A percentile compares a stretch with the other conserved stretches of the same genome.
phyloP scores from a whole-genome alignment of 2,329 filamentous ascomycete species.

The Aplosporella prunicola region DNA sequence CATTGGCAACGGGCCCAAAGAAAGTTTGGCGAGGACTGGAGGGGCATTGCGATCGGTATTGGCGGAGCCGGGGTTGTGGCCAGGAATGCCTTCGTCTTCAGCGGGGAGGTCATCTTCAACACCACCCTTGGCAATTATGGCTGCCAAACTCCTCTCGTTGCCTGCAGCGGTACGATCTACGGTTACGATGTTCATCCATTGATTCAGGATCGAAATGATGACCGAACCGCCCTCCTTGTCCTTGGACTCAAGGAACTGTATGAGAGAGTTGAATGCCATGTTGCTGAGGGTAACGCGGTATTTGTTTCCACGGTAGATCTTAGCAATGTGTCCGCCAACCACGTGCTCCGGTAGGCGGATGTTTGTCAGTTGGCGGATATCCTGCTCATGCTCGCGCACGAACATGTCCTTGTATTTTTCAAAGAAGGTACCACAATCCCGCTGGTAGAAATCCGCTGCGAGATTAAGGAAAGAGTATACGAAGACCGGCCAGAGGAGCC shows the following conservation, averaged over 20 bases:
- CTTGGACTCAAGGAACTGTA: constrained; percentile 85
- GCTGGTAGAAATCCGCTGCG: constrained; percentile 58
- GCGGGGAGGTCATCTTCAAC: constrained; percentile 50
- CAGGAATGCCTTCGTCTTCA: constrained; percentile 61
- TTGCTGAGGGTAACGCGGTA: constrained; percentile 86
- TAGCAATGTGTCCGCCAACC: constrained; percentile 64
- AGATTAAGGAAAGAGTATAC: constrained; percentile 86
- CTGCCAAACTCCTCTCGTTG: constrained; percentile 51
- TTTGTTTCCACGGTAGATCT: constrained; percentile 74
- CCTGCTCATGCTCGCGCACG: constrained; percentile 67
- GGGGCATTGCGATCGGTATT: constrained; percentile 51
- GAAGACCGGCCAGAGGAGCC: constrained; percentile 86
- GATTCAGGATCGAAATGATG: constrained; percentile 63
- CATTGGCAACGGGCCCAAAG: constrained; percentile 73
- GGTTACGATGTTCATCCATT: constrained; percentile 49
- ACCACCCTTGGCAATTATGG: constrained; percentile 47
- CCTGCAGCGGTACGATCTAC: constrained; percentile 46
- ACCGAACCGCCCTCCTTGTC: constrained; percentile 69
- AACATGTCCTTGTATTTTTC: constrained; percentile 60
- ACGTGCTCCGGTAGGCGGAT: constrained; percentile 72
- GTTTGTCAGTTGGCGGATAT: constrained; percentile 64
- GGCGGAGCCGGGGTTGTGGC: constrained; percentile 56
- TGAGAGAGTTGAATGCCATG: constrained; percentile 70
- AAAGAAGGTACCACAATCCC: constrained; percentile 67
- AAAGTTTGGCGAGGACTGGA: constrained; percentile 52